A percentile compares a stretch with the other conserved stretches of the same genome.
phyloP scores from a whole-genome alignment of 805 yeast genomes.

The Dipodascus geniculatus region DNA sequence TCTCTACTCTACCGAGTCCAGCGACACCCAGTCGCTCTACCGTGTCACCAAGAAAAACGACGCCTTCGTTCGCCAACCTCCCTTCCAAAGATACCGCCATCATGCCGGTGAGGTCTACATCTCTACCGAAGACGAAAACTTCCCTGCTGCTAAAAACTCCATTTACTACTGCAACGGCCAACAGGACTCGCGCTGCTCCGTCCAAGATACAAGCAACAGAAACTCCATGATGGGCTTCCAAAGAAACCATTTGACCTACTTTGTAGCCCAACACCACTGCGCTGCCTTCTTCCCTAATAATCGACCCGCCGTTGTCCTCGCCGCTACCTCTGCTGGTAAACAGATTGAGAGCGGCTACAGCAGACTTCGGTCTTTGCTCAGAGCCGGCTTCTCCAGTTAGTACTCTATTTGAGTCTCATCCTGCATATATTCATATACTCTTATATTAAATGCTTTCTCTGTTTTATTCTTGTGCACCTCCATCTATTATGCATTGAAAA shows the following conservation, averaged over 20 bases:
- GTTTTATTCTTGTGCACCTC: no score
- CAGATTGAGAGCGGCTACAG: background rate
- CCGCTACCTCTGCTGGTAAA: background rate
- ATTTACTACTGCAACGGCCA: background rate
- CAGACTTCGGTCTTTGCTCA: background rate
- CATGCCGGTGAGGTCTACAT: background rate
- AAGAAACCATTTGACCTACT: background rate
- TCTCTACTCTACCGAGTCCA: background rate
- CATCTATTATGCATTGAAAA: background rate
- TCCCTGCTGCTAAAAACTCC: background rate
- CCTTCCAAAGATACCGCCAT: background rate
- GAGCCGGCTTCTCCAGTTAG: background rate
- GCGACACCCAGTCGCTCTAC: background rate
- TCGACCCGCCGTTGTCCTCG: background rate
- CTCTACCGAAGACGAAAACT: background rate
- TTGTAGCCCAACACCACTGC: background rate
- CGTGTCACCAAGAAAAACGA: conserved; percentile 1
- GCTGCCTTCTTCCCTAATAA: no score
- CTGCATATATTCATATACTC: no score
- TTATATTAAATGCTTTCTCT: no score
- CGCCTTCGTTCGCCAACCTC: background rate
- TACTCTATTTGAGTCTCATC: background rate
- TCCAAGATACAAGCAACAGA: background rate
- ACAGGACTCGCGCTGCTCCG: background rate
- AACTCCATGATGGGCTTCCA: background rate